Conservation (phyloP, 1,139 yeast genomes). For the Zhuliangozyma blackwelliae region DNA sequence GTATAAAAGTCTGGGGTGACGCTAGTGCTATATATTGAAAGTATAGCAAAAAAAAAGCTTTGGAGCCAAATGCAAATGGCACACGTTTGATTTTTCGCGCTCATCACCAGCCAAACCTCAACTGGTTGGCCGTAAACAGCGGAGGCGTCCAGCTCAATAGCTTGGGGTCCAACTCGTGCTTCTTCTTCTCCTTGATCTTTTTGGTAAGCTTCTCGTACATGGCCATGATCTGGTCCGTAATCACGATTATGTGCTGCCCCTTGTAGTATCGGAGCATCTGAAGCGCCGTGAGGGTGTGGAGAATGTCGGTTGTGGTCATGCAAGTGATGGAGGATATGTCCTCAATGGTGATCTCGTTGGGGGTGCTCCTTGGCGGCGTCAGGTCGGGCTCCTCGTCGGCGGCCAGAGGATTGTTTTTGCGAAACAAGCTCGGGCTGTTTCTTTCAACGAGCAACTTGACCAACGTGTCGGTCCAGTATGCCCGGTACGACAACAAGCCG, state of each 20-base stretch:
- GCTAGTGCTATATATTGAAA: slow-evolving; percentile 10
- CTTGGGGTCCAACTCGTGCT: slow-evolving; percentile 70
- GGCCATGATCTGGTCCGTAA: slow-evolving; percentile 78
- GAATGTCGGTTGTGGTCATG: slow-evolving; percentile 94
- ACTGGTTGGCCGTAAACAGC: slow-evolving; percentile 89
- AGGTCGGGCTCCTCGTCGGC: slow-evolving; percentile 27
- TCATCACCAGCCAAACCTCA: slow-evolving; percentile 94
- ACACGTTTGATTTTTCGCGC: too few relatives aligned
- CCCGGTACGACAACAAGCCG: slow-evolving; percentile 89
- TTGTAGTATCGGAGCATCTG: slow-evolving; percentile 88
- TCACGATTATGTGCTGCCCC: slow-evolving; percentile 91
- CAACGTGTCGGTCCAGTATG: slow-evolving; percentile 92
- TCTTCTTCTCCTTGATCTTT: slow-evolving; percentile 56
- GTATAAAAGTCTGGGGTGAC: slow-evolving; percentile 80
- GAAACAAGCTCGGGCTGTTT: slow-evolving; percentile 36
- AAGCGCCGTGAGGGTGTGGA: slow-evolving; percentile 87
- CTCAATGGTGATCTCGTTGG: slow-evolving; percentile 78
- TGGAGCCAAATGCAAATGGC: too few relatives aligned
- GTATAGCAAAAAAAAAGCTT: too few relatives aligned
- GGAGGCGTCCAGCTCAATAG: slow-evolving; percentile 92
- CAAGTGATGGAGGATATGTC: slow-evolving; percentile 83
- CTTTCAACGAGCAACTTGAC: slow-evolving; percentile 69
- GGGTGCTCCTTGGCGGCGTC: slow-evolving; percentile 14
- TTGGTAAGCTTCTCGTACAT: slow-evolving; percentile 70
- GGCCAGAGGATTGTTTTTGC: slow-evolving; percentile 35